Evolutionary conservation across 768 basidiomycete species (phyloP), one percentile per base, ranked within the genome.

Genomic region (Stropharia rugosoannulata): DNA sequence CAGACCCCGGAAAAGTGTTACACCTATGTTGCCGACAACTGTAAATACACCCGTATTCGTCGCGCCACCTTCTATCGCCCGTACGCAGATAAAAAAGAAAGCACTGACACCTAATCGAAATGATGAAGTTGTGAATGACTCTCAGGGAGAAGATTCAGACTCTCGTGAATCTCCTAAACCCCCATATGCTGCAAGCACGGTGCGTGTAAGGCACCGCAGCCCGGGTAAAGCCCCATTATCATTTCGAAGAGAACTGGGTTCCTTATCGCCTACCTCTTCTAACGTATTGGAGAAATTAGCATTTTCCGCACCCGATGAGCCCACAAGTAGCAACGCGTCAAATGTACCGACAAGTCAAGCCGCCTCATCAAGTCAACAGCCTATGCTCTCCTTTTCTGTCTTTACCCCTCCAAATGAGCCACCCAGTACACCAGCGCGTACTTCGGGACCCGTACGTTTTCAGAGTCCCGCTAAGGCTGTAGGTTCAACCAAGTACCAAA

Each of bases 261-360:
- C 84, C 16, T 67, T 87, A 38, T 87, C 86, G n/a, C 85, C 86
- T 1, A 72, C 75, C 12, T 87, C 88, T 41, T 70, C 67, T 0
- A 64, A 67, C 40, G 56, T 72, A 5, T 55, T 71, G 36, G 53
- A 62, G 15, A 59, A 58, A 11, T 58, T 71, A 15, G 63, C 64
- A 41, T 66, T 70, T n/a, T 54, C 35, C 16, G 5, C 54, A 27
- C 36, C 37, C 40, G 36, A 48, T 57, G 42, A 53, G 41, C 22
- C 45, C 54, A 42, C 44, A 25, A 38, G 47, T 56, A 43, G 53
- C 56, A 52, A 22, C 46, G 12, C 48, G 51, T 49, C 42, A 43
- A 37, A 41, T 46, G 18, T 16, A 49, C 49, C 57, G 15, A 16
- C 39, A 25, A 40, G 41, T 46, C 49, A 59, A 55, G 50, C 44